Evolutionary conservation across 176 grass and related monocot genomes (phyloP).

Genomic region (Triticum turgidum): DNA sequence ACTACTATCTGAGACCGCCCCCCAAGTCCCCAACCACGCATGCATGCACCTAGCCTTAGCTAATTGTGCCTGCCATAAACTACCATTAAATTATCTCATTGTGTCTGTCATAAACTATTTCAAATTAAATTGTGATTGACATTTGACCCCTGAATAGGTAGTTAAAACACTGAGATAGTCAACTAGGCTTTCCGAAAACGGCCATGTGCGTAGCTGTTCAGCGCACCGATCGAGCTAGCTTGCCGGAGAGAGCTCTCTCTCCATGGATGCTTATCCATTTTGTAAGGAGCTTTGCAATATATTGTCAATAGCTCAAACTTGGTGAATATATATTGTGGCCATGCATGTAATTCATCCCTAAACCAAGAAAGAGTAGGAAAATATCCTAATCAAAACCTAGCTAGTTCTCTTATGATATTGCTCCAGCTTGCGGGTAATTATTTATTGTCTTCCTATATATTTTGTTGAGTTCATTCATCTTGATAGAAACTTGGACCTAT

Average conservation of each 20-base stretch:
- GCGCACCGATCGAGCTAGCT: neutral
- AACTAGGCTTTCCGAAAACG: slow-evolving; percentile 38
- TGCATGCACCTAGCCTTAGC: neutral
- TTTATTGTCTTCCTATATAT: neutral
- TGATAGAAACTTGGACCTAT: neutral
- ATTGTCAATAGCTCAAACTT: neutral
- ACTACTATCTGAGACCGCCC: neutral
- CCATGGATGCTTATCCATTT: slow-evolving; percentile 11
- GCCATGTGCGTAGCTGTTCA: slow-evolving; percentile 22
- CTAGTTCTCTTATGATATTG: neutral
- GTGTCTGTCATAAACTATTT: neutral
- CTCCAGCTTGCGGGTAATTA: neutral
- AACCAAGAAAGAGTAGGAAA: neutral
- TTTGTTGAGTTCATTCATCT: neutral
- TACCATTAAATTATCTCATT: neutral
- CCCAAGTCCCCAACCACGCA: neutral
- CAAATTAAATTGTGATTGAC: neutral
- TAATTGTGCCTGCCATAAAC: neutral
- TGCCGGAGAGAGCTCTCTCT: neutral
- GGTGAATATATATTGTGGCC: neutral
- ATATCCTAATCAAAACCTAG: neutral
- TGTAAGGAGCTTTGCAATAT: neutral
- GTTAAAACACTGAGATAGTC: neutral
- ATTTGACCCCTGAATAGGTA: neutral
- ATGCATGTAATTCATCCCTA: neutral